Percentiles rank a stretch among this genome's conserved stretches.
Evolutionary conservation across 257 asterid genomes (phyloP).

Genomic region (Nemophila menziesii): DNA sequence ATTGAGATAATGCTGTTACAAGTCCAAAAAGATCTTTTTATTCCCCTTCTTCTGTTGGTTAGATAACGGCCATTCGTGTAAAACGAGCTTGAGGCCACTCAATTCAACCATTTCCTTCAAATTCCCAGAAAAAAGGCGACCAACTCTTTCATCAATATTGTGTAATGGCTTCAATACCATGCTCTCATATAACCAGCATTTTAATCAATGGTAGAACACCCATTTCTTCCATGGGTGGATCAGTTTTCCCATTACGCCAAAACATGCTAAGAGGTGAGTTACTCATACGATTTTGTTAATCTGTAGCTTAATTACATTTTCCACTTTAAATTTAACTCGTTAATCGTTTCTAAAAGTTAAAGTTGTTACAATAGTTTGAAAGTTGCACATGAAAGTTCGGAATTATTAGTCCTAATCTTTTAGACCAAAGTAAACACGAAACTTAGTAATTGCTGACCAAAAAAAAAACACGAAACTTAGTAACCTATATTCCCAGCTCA

Average conservation of each 20-base stretch:
- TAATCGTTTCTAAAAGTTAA: too few relatives aligned
- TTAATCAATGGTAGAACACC: conserved; percentile 22
- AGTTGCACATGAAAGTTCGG: too few relatives aligned
- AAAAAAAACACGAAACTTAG: too few relatives aligned
- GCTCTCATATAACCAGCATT: conserved; percentile 19
- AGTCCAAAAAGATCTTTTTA: conserved; percentile 2
- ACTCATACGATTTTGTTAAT: too few relatives aligned
- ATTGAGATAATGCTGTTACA: neutral
- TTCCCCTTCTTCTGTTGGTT: neutral
- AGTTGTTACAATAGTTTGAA: too few relatives aligned
- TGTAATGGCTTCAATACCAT: conserved; percentile 32
- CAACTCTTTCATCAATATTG: neutral
- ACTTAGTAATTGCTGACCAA: too few relatives aligned
- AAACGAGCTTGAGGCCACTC: conserved; percentile 6
- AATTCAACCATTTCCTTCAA: neutral
- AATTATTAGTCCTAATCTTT: too few relatives aligned
- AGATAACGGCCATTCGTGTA: conserved; percentile 4
- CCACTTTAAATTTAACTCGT: too few relatives aligned
- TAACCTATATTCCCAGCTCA: too few relatives aligned
- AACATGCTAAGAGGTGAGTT: too few relatives aligned
- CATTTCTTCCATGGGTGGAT: conserved; percentile 21
- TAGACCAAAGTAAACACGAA: too few relatives aligned
- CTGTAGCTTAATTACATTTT: too few relatives aligned
- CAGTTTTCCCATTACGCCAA: conserved; percentile 25
- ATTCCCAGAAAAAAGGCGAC: neutral